Conservation (phyloP, 2,329 filamentous ascomycete species). For the Xylariaceae sp. region DNA sequence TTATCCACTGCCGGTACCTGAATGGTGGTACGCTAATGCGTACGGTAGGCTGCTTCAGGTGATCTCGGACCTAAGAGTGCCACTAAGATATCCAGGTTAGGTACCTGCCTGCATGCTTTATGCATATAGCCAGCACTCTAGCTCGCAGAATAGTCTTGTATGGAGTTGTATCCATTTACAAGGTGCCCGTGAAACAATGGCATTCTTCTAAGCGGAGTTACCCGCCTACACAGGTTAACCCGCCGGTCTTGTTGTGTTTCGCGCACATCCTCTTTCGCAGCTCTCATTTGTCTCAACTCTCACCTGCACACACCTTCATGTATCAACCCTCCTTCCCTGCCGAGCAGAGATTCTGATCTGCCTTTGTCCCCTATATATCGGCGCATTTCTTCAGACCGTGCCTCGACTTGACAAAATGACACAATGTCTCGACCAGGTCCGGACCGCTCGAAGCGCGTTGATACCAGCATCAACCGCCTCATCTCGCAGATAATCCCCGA, state of each 20-base stretch:
- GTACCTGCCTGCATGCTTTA: background rate
- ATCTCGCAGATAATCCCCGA: constrained; percentile 68
- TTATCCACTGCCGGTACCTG: background rate
- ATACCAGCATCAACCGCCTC: constrained; percentile 72
- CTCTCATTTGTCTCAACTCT: background rate
- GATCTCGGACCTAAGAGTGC: too few species aligned
- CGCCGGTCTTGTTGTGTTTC: background rate
- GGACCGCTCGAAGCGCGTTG: constrained; percentile 60
- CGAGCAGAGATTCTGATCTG: background rate
- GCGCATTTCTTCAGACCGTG: background rate
- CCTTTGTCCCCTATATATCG: background rate
- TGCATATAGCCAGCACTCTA: background rate
- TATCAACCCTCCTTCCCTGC: background rate
- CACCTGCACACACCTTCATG: background rate
- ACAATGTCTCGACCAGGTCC: constrained; percentile 53
- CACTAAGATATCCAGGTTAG: background rate
- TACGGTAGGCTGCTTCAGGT: background rate
- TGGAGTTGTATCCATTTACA: background rate
- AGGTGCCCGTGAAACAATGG: background rate
- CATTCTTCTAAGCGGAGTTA: background rate
- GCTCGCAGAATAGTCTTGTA: background rate
- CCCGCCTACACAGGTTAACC: too few species aligned
- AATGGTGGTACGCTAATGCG: background rate
- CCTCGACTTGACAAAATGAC: constrained; percentile 29
- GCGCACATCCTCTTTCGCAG: background rate